Evolutionary conservation across 805 yeast genomes (phyloP).

Genomic region (Zygoascus biomembranicola): DNA sequence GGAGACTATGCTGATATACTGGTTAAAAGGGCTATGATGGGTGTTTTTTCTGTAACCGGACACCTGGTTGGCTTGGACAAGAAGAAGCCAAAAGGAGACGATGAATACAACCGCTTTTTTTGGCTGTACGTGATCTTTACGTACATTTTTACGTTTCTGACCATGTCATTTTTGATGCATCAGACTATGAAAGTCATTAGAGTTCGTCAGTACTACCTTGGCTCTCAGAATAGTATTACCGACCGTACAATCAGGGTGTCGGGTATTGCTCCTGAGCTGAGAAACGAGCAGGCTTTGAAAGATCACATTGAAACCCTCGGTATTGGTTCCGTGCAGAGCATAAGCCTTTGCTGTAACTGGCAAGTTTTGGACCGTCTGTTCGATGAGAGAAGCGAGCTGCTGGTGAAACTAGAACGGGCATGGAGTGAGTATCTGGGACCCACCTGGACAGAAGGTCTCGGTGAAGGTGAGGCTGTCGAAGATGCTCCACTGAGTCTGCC

Average conservation of each 20-base stretch:
- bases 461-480: neutral
- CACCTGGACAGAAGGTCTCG: conserved; percentile 14
- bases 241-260: conserved; percentile 83
- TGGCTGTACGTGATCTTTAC: conserved; percentile 89
- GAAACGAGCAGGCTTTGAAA: conserved; percentile 62
- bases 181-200: conserved; percentile 68
- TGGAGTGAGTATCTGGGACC: conserved; percentile 65
- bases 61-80: neutral
- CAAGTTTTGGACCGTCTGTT: conserved; percentile 58
- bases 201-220: conserved; percentile 73
- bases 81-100: conserved; percentile 3
- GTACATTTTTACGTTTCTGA: conserved; percentile 67
- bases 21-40: neutral
- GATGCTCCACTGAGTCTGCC: neutral
- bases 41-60: neutral
- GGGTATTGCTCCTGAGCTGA: conserved; percentile 78
- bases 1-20: conserved; percentile 11
- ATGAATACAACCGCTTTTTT: conserved; percentile 46
- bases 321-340: conserved; percentile 69
- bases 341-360: conserved; percentile 87
- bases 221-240: conserved; percentile 79
- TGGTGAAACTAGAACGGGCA: conserved; percentile 53
- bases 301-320: conserved; percentile 69
- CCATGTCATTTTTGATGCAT: conserved; percentile 50
- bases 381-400: conserved; percentile 44